Conservation (phyloP, 805 yeast species). For the Tetrapisispora nanseiensis region DNA sequence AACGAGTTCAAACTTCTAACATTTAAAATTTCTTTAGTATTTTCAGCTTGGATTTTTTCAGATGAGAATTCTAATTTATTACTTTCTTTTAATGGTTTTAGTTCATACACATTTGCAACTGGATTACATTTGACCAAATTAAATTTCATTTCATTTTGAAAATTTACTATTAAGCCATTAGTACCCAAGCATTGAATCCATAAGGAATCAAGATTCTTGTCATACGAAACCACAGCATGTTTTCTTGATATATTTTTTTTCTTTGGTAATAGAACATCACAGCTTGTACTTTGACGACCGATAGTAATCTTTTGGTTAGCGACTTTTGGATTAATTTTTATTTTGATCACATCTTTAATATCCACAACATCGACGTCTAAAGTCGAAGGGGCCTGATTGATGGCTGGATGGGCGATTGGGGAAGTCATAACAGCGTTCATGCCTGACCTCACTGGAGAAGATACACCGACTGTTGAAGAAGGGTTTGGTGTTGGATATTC, state of each 20-base stretch:
- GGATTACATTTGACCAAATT: conserved; percentile 18
- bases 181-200: conserved; percentile 65
- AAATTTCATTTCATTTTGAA: conserved; percentile 41
- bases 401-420: conserved; percentile 6
- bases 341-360: background rate
- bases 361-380: background rate
- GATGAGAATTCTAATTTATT: background rate
- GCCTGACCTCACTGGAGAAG: conserved; percentile 26
- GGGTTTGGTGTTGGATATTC: conserved; percentile 68
- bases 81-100: conserved; percentile 9
- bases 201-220: conserved; percentile 33
- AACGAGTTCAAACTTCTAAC: conserved; percentile 19
- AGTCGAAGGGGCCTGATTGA: conserved; percentile 15
- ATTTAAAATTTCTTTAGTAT: conserved; percentile 14
- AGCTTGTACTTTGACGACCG: conserved; percentile 25
- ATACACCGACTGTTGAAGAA: conserved; percentile 42
- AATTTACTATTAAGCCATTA: conserved; percentile 64
- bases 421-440: conserved; percentile 1
- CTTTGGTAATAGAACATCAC: conserved; percentile 27
- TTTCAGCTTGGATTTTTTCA: background rate
- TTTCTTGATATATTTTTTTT: conserved; percentile 27
- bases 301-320: conserved; percentile 17
- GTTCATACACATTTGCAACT: conserved; percentile 17
- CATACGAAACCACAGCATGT: conserved; percentile 32
- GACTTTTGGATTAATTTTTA: background rate